Conservation (phyloP, 2,329 filamentous ascomycete species). For the Hypocreales sp. region DNA sequence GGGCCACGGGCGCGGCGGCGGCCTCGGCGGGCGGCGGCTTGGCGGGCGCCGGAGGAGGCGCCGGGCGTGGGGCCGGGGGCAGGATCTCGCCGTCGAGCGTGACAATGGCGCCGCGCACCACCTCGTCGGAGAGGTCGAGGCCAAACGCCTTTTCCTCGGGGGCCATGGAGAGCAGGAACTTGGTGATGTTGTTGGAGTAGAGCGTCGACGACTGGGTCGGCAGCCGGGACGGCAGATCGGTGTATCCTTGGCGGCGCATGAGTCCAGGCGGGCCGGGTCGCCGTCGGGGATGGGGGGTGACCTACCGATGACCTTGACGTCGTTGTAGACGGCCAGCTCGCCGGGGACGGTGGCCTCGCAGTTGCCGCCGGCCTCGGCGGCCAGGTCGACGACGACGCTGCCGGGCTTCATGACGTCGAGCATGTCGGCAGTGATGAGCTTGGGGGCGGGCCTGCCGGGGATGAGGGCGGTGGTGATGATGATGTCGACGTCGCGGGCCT, state of each 20-base stretch:
- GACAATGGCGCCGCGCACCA: slow-evolving; percentile 73
- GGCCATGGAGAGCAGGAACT: slow-evolving; percentile 69
- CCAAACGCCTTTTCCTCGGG: slow-evolving; percentile 67
- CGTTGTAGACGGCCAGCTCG: slow-evolving; percentile 54
- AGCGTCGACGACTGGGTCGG: slow-evolving; percentile 81
- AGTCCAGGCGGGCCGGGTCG: too few relatives aligned
- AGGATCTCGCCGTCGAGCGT: slow-evolving; percentile 64
- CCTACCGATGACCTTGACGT: slow-evolving; percentile 70
- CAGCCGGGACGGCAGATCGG: slow-evolving; percentile 71
- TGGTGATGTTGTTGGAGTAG: slow-evolving; percentile 89
- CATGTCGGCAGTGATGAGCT: slow-evolving; percentile 68
- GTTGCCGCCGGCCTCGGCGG: slow-evolving; percentile 77
- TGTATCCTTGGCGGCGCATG: too few relatives aligned
- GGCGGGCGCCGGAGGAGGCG: slow-evolving; percentile 35
- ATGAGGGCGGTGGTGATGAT: slow-evolving; percentile 89
- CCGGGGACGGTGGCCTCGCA: slow-evolving; percentile 69
- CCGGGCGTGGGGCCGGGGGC: slow-evolving; percentile 57
- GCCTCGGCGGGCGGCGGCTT: slow-evolving; percentile 29
- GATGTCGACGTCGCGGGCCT: slow-evolving; percentile 78
- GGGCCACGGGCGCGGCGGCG: slow-evolving; percentile 35
- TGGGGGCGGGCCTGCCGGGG: slow-evolving; percentile 68
- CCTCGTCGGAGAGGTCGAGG: slow-evolving; percentile 68
- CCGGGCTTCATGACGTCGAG: slow-evolving; percentile 78
- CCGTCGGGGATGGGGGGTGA: too few relatives aligned
- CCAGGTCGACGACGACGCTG: slow-evolving; percentile 76